Evolutionary conservation across 2,329 filamentous ascomycete species (phyloP).

Genomic region (Calonectria hawksworthii): DNA sequence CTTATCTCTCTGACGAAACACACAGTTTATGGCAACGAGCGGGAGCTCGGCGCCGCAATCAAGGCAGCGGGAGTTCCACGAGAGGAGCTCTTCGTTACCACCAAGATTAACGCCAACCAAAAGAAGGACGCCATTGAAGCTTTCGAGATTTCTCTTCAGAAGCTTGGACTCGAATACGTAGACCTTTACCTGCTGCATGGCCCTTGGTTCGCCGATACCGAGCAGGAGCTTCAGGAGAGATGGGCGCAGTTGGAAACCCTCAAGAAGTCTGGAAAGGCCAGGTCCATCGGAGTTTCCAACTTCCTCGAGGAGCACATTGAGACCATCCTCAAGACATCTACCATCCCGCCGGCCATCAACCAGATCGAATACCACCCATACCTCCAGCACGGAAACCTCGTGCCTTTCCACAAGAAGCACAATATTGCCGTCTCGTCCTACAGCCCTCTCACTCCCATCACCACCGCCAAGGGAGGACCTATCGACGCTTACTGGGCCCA

Average conservation of each 20-base stretch:
- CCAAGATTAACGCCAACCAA: constrained; percentile 64
- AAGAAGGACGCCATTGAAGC: constrained; percentile 61
- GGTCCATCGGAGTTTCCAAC: constrained; percentile 84
- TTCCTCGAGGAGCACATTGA: constrained; percentile 72
- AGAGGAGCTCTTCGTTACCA: constrained; percentile 77
- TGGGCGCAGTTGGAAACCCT: constrained; percentile 77
- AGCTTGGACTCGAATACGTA: constrained; percentile 78
- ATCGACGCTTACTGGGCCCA: constrained; percentile 64
- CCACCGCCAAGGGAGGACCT: constrained; percentile 64
- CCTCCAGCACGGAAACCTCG: constrained; percentile 73
- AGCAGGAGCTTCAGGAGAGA: constrained; percentile 67
- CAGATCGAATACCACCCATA: constrained; percentile 89
- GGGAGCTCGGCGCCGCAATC: constrained; percentile 80
- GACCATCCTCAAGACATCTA: constrained; percentile 69
- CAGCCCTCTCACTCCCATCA: constrained; percentile 66
- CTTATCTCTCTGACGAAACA: not conserved
- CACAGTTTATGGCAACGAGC: constrained; percentile 74
- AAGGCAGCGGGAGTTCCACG: constrained; percentile 75
- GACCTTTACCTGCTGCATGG: constrained; percentile 78
- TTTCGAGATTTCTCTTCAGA: constrained; percentile 72
- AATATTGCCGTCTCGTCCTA: constrained; percentile 71
- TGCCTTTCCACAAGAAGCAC: constrained; percentile 70
- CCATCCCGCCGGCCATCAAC: constrained; percentile 77
- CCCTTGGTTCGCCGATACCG: constrained; percentile 66
- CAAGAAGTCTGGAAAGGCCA: constrained; percentile 74